phyloP scores from a whole-genome alignment of 768 basidiomycete genomes.

The Ramaria sp. region DNA sequence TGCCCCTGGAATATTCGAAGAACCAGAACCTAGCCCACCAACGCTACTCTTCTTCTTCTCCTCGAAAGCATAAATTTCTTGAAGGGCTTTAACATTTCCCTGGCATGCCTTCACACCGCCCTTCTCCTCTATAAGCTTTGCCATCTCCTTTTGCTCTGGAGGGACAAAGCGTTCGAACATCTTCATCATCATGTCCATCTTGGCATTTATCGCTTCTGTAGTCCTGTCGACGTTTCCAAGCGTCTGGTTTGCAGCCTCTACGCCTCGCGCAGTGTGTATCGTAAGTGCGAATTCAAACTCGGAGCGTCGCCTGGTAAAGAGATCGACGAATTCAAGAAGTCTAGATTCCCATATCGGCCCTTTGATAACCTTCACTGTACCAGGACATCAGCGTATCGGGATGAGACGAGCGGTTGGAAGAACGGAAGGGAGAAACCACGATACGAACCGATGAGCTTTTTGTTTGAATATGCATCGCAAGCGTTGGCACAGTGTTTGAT shows the following conservation, averaged over 20 bases:
- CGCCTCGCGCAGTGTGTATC: constrained; percentile 17
- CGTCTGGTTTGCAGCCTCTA: constrained; percentile 16
- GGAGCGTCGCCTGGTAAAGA: constrained; percentile 16
- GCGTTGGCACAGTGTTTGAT: constrained; percentile 15
- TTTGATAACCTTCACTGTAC: constrained; percentile 15
- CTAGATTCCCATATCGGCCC: constrained; percentile 19
- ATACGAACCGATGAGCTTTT: constrained; percentile 3
- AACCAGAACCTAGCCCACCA: no score
- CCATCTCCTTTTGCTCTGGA: constrained; percentile 8
- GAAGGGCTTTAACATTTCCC: not conserved
- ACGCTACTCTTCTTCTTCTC: constrained; percentile 12
- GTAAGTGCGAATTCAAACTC: constrained; percentile 22
- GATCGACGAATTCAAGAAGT: constrained; percentile 16
- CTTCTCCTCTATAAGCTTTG: not conserved
- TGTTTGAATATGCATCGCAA: constrained; percentile 5
- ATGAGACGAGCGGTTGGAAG: no score
- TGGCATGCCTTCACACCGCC: not conserved
- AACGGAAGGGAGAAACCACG: no score
- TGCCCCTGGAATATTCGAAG: not conserved
- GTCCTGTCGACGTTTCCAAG: constrained; percentile 11
- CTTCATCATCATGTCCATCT: constrained; percentile 7
- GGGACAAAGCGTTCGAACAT: constrained; percentile 9
- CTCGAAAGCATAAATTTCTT: not conserved
- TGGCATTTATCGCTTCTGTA: constrained; percentile 8
- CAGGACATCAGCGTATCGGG: not conserved